Conservation (phyloP, 2,329 filamentous ascomycete genomes). For the Xylariaceae sp. region DNA sequence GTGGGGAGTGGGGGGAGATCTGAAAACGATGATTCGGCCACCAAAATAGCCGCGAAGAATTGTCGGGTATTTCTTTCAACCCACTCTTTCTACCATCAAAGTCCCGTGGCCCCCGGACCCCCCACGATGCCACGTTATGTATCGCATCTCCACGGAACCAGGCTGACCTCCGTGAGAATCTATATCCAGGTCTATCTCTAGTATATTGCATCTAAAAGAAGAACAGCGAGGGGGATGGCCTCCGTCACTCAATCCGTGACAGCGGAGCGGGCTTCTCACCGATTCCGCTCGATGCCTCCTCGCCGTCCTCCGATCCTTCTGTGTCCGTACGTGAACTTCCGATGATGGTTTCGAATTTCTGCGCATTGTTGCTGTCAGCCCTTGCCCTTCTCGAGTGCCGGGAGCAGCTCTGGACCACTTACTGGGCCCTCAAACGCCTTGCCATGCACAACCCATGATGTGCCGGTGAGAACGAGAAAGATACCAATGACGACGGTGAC, state of each 20-base stretch:
- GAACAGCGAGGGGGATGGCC: no score
- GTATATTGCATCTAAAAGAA: no score
- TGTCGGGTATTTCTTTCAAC: no score
- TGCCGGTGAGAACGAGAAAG: conserved; percentile 20
- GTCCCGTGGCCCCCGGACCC: no score
- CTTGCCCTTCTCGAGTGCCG: background rate
- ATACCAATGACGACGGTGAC: conserved; percentile 30
- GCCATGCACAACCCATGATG: conserved; percentile 19
- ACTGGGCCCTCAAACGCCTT: conserved; percentile 23
- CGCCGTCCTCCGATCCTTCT: conserved; percentile 1
- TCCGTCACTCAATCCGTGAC: background rate
- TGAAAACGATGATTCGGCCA: no score
- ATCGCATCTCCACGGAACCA: no score
- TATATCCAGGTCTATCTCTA: no score
- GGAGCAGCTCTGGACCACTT: conserved; percentile 7
- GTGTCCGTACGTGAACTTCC: conserved; percentile 13
- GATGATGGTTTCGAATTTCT: conserved; percentile 23
- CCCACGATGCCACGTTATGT: no score
- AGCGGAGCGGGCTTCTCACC: conserved; percentile 13
- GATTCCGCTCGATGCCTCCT: conserved; percentile 5
- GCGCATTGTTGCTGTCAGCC: conserved; percentile 1
- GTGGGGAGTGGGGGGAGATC: no score
- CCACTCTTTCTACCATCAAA: no score
- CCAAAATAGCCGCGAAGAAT: no score
- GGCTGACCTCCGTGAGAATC: no score